A percentile compares a stretch with the other conserved stretches of the same genome.
Evolutionary conservation across 768 basidiomycete species (phyloP).

Genomic region (Rhizopogon rudus): DNA sequence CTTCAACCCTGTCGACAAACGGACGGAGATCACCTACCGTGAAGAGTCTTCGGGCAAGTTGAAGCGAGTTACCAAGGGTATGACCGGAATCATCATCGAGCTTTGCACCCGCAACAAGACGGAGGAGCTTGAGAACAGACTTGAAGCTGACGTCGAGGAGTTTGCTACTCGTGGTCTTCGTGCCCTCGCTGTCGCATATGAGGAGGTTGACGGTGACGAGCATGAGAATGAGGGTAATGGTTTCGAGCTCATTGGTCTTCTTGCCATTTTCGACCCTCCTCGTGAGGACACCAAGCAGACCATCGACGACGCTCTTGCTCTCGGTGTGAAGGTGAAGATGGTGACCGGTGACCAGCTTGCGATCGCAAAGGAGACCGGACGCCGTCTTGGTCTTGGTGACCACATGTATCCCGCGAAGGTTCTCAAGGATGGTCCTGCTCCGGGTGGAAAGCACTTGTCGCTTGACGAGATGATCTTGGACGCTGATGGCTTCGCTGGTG

Average conservation of each 20-base stretch:
- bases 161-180: slow-evolving; percentile 95
- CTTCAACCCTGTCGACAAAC: slow-evolving; percentile 99
- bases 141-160: slow-evolving; percentile 95
- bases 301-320: slow-evolving; percentile 92
- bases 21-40: slow-evolving; percentile 97
- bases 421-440: slow-evolving; percentile 93
- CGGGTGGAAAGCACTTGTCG: slow-evolving; percentile 74
- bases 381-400: slow-evolving; percentile 95
- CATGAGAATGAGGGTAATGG: slow-evolving; percentile 88
- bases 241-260: slow-evolving; percentile 94
- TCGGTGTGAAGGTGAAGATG: slow-evolving; percentile 99
- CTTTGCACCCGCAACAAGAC: slow-evolving; percentile 98
- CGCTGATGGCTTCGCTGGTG: slow-evolving; percentile 98
- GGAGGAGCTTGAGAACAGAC: slow-evolving; percentile 81
- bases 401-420: slow-evolving; percentile 99
- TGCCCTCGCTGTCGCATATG: slow-evolving; percentile 90
- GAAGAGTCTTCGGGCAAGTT: slow-evolving; percentile 93
- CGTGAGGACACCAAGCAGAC: slow-evolving; percentile 99
- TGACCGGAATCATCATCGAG: slow-evolving; percentile 98
- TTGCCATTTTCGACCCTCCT: slow-evolving; percentile 97
- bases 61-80: slow-evolving; percentile 99
- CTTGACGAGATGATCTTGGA: slow-evolving; percentile 99
- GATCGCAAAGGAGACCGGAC: slow-evolving; percentile 98
- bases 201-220: slow-evolving; percentile 85
- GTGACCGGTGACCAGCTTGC: slow-evolving; percentile 99